Base-by-base conservation (phyloP, 805 yeast genomes). In the Kodamaea sagamina region DNA sequence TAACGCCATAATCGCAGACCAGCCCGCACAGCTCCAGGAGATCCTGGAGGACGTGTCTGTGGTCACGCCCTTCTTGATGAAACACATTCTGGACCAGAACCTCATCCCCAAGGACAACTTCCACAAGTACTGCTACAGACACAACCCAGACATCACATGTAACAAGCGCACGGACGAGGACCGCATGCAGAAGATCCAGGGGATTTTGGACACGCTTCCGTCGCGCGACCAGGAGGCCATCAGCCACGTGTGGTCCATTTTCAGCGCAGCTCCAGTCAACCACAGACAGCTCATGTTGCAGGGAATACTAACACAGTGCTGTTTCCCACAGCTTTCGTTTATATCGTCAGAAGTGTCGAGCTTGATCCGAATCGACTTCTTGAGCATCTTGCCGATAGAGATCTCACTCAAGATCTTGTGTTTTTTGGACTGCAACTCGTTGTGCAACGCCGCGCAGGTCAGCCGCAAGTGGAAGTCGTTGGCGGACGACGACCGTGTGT, bases 401-500 rank as follows among this genome's bases (percentile, higher is more conserved):
- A 68, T 93, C 36, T 77, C 96, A 1, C 75, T 89, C 50, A 89
- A 89, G 62, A 83, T 93, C 22, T 68, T 93, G 36, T 86, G 95
- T 55, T 92, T 87, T 61, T 68, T 93, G 47, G 99, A 93, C 62
- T 92, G 98, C 65, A 84, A 82, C 41, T 87, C 96, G n/a, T 74
- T 93, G 35, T 90, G 97, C 62, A 83, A 79, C 51, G 97, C 98
- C 0, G 95, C 97, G 0, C 95, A 86, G 66, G 99, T 93, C 2
- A 85, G 90, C 24, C 78, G 81, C 41, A 79, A 78, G 41, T 93
- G 99, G 99, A 82, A 87, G 59, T 69, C 71, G 44, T 69, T 93
- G 46, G 98, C 99, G 1, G 97, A 93, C 63, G 97, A 92, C 60
- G 98, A 93, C 58, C 69, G 95, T 39, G 97, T 93, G 2, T 93